Base-by-base conservation (phyloP, 106 monocot genomes). In the Acorus calamus region DNA sequence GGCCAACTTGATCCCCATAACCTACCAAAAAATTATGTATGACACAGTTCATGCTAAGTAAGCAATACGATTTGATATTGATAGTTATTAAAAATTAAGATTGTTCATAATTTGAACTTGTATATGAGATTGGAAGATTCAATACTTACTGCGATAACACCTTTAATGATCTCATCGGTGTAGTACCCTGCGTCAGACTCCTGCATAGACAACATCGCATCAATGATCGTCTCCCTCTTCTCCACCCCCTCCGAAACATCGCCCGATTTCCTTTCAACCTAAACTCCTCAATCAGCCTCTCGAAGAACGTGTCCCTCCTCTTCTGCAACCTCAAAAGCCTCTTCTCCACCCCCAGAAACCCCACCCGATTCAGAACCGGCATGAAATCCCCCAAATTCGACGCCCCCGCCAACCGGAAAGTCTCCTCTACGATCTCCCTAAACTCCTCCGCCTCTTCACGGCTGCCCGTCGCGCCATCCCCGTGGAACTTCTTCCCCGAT, bases 151-250 rank as follows among this genome's bases (percentile, higher is more conserved):
- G 4, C 6, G 4, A 61, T 55, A 8, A 71, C n/a, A 7, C 75
- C 55, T 47, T 70, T 65, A 55, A 80, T 80, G 62, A 75, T 44
- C 14, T 57, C 41, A 42, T n/a, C n/a, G n/a, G n/a, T n/a, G n/a
- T 55, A 63, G 47, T 52, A 52, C 55, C 62, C 47, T 7, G 55
- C 55, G 1, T 71, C 55, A 0, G 3, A 2, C 2, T 71, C 8
- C n/a, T 63, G 71, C 47, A 63, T 2, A 6, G 3, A 6, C 71
- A 71, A 42, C 55, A 71, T 5, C 6, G 11, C 63, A 4, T 11
- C 47, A 1, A 71, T 55, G 44, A 62, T 55, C 4, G 62, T 54
- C 62, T 48, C 63, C 14, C 4, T 14, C 54, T 52, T 14, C 7
- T 12, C 4, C 11, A 7, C 53, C 14, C 4, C 53, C 12, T 61